Evolutionary conservation across 2,329 filamentous ascomycete species (phyloP), one percentile per base, ranked within the genome.

Genomic region (Calycina herbarum): DNA sequence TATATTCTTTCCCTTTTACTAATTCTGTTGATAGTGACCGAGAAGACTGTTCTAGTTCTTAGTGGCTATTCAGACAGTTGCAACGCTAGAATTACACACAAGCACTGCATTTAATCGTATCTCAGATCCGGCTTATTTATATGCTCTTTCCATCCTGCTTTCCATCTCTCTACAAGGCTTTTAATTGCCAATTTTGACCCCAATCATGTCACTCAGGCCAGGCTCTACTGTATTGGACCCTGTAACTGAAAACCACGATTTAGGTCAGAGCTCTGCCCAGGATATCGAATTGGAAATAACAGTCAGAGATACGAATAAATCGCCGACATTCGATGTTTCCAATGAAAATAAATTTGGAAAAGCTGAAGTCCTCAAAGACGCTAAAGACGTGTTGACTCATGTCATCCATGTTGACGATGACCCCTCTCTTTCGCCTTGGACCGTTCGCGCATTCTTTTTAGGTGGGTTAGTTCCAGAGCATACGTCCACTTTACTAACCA

Each of bases 401-500:
- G 70, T 75, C 24, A 65, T 79, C 51, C 72, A 77, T 63, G 73
- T 78, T 40, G 74, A 79, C 24, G 78, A 80, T 66, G 77, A 80
- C 60, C 74, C 76, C 4, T 70, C 72, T 6, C 66, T 78, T 42
- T 74, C 69, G 51, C 72, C 77, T 11, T 76, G 73, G 68, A 80
- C 78, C 7, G 78, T 79, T 57, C 72, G 78, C 5, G 72, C 73
- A 5, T 71, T 76, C 59, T 78, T 79, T 62, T 66, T 79, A 8
- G 78, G 77, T 75, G 61, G 62, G 64, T 20, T 56, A 13, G 17
- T 31, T 45, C 11, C 29, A 27, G 8, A 1, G 17, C 15, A 33
- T 17, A 42, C 40, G 11, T 15, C 11, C 24, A 29, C 20, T n/a
- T 20, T 24, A 42, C 29, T 57, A 35, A 51, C 35, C 33, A 20